Conservation (phyloP, 805 yeast genomes). For the Yarrowia porcina region DNA sequence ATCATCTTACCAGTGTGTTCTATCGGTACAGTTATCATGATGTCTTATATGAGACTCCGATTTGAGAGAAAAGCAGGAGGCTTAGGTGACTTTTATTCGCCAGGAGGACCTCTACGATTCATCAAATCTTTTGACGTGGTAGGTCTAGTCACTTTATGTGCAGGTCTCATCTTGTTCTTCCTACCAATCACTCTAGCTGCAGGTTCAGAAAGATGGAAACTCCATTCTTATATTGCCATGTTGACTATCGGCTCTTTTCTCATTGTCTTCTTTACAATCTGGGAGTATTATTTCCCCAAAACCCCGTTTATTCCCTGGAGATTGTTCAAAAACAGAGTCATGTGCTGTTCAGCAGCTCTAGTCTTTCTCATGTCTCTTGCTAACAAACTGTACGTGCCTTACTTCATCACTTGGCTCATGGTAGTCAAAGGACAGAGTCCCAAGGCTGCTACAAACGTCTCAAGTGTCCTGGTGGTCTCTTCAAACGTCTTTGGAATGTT, state of each 20-base stretch:
- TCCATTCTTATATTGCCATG: not conserved
- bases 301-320: slow-evolving; percentile 1
- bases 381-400: slow-evolving; percentile 12
- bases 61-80: not conserved
- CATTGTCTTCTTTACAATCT: not conserved
- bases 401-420: slow-evolving; percentile 14
- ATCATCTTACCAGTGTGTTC: slow-evolving; percentile 42
- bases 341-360: not conserved
- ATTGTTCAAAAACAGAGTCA: slow-evolving; percentile 6
- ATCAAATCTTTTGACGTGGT: not conserved
- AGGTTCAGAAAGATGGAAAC: not conserved
- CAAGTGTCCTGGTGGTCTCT: not conserved
- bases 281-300: not conserved
- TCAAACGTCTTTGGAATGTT: slow-evolving; percentile 7
- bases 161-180: slow-evolving; percentile 7
- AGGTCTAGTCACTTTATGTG: not conserved
- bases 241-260: slow-evolving; percentile 6
- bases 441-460: slow-evolving; percentile 15
- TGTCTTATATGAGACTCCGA: not conserved
- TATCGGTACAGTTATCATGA: slow-evolving; percentile 4
- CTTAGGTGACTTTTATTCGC: not conserved
- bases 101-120: not conserved
- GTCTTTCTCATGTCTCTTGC: slow-evolving; percentile 13
- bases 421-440: slow-evolving; percentile 7
- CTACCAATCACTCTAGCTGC: slow-evolving; percentile 12